A percentile compares a stretch with the other conserved stretches of the same genome.
These are phyloP conservation scores for Wickerhamomyces sp. DNA, from an alignment of 1,139 yeast species.

Conservation along the genomic window DNA sequence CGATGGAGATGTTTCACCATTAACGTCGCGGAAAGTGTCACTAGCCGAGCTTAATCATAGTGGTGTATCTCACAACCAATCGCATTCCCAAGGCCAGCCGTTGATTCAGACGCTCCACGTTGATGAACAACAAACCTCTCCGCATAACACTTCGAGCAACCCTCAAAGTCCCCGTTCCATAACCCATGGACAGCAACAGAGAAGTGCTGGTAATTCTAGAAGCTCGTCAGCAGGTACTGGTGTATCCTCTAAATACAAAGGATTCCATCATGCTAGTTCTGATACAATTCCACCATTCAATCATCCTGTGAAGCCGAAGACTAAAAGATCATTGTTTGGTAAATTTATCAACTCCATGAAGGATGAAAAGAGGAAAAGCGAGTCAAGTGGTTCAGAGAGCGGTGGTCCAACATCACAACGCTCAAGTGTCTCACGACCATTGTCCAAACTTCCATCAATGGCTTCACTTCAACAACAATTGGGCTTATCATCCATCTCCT, in stretches of 20 bases:
- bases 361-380: constrained; percentile 26
- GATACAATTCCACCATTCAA: constrained; percentile 44
- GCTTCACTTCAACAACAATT: constrained; percentile 6
- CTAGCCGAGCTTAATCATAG: constrained; percentile 12
- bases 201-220: background rate
- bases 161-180: constrained; percentile 2
- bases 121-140: background rate
- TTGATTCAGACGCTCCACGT: background rate
- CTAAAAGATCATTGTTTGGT: constrained; percentile 40
- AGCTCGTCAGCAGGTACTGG: constrained; percentile 2
- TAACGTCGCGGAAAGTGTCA: constrained; percentile 24
- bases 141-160: too few relatives aligned
- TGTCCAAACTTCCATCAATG: constrained; percentile 7
- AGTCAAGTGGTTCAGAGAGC: constrained; percentile 2
- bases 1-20: constrained; percentile 22
- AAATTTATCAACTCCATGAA: constrained; percentile 44
- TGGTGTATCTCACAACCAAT: background rate
- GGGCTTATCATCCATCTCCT: constrained; percentile 1
- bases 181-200: background rate
- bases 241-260: constrained; percentile 34
- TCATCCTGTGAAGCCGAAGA: constrained; percentile 43
- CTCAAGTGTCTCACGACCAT: background rate
- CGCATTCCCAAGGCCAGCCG: background rate
- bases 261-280: constrained; percentile 42
- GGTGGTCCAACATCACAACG: background rate